Evolutionary conservation across 1,139 yeast genomes (phyloP), one percentile per base, ranked within the genome.

Genomic region (Saccharomyces hybrid): DNA sequence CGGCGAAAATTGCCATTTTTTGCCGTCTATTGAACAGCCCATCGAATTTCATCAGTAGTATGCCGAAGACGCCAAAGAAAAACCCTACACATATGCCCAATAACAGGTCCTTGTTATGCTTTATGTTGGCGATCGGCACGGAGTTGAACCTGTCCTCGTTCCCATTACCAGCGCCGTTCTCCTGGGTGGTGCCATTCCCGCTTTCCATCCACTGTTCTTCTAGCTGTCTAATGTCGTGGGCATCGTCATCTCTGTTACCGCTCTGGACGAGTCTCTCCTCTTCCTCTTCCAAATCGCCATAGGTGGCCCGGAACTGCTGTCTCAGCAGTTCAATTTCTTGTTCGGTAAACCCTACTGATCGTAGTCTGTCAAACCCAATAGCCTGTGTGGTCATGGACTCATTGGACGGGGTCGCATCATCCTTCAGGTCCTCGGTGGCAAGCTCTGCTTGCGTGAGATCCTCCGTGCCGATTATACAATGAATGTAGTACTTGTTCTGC

Each of bases 191-290:
- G 62, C 75, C 77, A 6, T 82, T 89, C 0, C 93, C 86, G 51
- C 87, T 83, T 63, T 90, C 95, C 57, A 90, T 87, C 97, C 97
- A 90, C 56, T 90, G 77, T 62, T 90, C 97, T 66, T 90, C 97
- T 59, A 89, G 70, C 58, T 84, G 86, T 52, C 89, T 55, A 3
- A 66, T 61, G 52, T 68, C 68, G 8, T 48, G 49, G 38, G 38
- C 51, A 1, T 48, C 56, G 16, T 49, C 48, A 26, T 44, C 52
- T 34, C 25, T 52, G 32, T 42, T 52, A 27, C 49, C 59, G 8
- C 31, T 52, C 5, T 56, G 66, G 5, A 69, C 61, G 62, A 66
- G 61, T 16, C 49, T 54, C 46, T 64, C 75, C 78, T 54, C 70
- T 64, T 49, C 75, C 57, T 42, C 65, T 63, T 53, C 70, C 13